Evolutionary conservation across 2,329 filamentous ascomycete genomes (phyloP), one percentile per base, ranked within the genome.

Genomic region (Penicillium corylophilum): DNA sequence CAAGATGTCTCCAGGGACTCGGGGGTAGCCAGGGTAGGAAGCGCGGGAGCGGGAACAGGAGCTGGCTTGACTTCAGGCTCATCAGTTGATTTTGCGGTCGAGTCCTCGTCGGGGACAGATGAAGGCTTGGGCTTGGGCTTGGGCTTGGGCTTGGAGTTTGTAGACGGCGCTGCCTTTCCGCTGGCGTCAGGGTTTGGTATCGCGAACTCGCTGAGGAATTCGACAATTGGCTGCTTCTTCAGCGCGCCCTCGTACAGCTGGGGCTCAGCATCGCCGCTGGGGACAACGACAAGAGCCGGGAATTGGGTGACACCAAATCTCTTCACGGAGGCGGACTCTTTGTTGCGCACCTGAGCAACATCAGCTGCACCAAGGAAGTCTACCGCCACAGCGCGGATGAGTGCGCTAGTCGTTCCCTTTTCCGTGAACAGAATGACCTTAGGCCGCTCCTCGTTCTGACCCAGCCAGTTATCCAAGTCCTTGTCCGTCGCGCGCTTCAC

Each of bases 381-480:
- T 63, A 96, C 90, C 6, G 94, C 92, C 48, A 97, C 72, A 54
- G 90, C 86, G 71, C 88, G 89, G 58, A 96, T 75, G 22, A 96
- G 78, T 10, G 91, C 84, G 68, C 89, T 93, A 0, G 89, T 93
- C 5, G 88, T 87, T 20, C 91, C 90, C 77, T 97, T 99, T 50
- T 96, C 89, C 2, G 89, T 95, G 73, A 99, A 97, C 3, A 99
- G 77, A 29, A 99, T 84, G 0, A 89, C 92, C 77, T 95, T 96
- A 44, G 91, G 83, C 12, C 80, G 82, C 18, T 88, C 82, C 53
- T 85, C 86, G 40, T 82, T 80, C 51, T 82, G 80, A 9, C 76
- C 74, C 44, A 96, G 72, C 82, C 93, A 99, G 12, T 76, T 76
- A 51, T 90, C 86, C 33, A 95, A 66, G 41, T 89, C 87, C 72